These are phyloP conservation scores for Kluyveromyces wickerhamii DNA, from an alignment of 805 yeast species.

Conservation along the genomic window DNA sequence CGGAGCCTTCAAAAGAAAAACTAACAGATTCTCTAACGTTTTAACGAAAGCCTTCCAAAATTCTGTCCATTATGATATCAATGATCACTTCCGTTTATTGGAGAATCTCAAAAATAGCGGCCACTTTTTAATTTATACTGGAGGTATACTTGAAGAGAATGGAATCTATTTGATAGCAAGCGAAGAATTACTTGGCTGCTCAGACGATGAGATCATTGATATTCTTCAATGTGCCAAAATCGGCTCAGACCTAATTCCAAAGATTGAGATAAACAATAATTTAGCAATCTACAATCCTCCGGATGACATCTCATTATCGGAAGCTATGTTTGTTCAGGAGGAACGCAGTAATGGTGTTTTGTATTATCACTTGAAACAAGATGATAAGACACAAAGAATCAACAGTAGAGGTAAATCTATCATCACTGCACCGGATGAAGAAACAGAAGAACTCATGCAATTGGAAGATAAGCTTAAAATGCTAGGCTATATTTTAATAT, in stretches of 20 bases:
- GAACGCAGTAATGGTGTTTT: conserved; percentile 23
- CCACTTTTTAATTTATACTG: conserved; percentile 73
- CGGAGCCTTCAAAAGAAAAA: conserved; percentile 71
- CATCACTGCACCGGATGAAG: conserved; percentile 12
- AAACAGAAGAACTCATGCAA: conserved; percentile 21
- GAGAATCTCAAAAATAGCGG: conserved; percentile 53
- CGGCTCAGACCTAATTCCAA: conserved; percentile 41
- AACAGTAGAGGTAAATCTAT: conserved; percentile 11
- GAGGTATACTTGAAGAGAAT: conserved; percentile 52
- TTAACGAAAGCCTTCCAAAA: conserved; percentile 68
- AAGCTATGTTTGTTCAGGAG: conserved; percentile 24
- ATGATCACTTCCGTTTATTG: conserved; percentile 44
- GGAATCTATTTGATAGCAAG: conserved; percentile 82
- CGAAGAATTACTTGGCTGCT: conserved; percentile 31
- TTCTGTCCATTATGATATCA: conserved; percentile 52
- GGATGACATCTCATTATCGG: conserved; percentile 18
- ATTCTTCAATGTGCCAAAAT: conserved; percentile 40
- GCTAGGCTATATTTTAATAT: conserved; percentile 58
- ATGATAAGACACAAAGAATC: conserved; percentile 19
- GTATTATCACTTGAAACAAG: conserved; percentile 20
- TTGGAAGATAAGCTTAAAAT: conserved; percentile 24
- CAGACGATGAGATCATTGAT: conserved; percentile 36
- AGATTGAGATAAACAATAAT: conserved; percentile 25
- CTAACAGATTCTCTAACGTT: conserved; percentile 66
- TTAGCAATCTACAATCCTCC: conserved; percentile 19